Percentiles rank a stretch among this genome's conserved stretches.
phyloP scores from a whole-genome alignment of 169 alveolate species.

The Cryptosporidium sp. region DNA sequence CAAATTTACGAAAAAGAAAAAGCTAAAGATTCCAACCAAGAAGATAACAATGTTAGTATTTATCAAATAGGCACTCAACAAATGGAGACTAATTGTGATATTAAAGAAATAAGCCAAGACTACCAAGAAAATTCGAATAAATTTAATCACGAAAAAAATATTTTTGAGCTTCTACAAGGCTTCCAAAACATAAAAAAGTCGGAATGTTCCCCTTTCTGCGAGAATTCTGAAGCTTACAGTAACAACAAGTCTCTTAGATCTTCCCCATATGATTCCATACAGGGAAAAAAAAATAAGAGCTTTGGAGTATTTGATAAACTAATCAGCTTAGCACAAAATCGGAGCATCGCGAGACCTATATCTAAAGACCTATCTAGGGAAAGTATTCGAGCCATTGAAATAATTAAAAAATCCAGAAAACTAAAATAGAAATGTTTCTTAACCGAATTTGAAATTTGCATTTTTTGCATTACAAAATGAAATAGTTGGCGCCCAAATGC shows the following conservation, averaged over 20 bases:
- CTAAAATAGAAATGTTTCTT: neutral
- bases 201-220: neutral
- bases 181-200: neutral
- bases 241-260: neutral
- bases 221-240: neutral
- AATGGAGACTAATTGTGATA: neutral
- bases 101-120: neutral
- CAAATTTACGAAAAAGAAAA: neutral
- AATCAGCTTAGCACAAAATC: slow-evolving; percentile 26
- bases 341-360: neutral
- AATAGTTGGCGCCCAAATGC: neutral
- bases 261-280: neutral
- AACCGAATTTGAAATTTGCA: neutral
- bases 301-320: slow-evolving; percentile 69
- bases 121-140: neutral
- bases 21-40: neutral
- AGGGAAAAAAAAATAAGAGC: neutral
- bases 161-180: neutral
- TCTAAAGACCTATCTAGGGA: slow-evolving; percentile 21
- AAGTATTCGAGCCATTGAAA: slow-evolving; percentile 52
- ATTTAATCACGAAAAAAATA: neutral
- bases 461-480: neutral
- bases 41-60: neutral
- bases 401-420: slow-evolving; percentile 48
- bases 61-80: neutral